These are phyloP conservation scores for Jatropha multifida DNA, from an alignment of 441 rosid genomes.

Conservation along the genomic window DNA sequence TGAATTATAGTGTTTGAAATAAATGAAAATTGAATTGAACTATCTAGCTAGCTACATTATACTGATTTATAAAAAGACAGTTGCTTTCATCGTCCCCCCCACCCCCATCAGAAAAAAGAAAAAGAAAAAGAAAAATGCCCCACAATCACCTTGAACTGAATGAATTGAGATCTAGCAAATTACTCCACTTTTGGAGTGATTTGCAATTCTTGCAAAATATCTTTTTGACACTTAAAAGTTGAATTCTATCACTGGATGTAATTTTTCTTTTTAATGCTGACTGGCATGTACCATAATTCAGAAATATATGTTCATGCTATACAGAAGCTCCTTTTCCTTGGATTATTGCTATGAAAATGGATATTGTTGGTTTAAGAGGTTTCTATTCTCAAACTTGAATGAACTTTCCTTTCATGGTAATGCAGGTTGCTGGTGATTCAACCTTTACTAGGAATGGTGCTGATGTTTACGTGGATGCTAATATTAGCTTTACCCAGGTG, in stretches of 20 bases:
- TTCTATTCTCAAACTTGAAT: constrained; percentile 6
- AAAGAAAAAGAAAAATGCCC: background rate
- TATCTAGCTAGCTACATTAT: background rate
- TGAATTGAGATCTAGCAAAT: background rate
- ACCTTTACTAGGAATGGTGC: constrained; percentile 84
- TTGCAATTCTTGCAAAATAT: background rate
- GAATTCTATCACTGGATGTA: background rate
- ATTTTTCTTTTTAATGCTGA: background rate
- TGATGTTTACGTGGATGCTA: constrained; percentile 77
- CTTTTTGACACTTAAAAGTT: background rate
- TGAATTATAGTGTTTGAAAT: background rate
- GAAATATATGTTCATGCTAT: background rate
- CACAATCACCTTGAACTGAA: background rate
- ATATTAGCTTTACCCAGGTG: constrained; percentile 88
- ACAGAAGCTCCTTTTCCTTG: background rate
- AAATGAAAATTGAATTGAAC: background rate
- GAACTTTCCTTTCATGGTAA: constrained; percentile 18
- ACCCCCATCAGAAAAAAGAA: no score
- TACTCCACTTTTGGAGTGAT: background rate
- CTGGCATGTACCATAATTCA: background rate
- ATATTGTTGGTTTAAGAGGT: background rate
- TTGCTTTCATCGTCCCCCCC: background rate
- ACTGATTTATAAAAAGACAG: background rate
- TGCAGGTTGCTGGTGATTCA: constrained; percentile 79
- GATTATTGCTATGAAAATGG: background rate